Conservation (phyloP, 1,284 basidiomycete species). For the Singerocomus rubriflavus region DNA sequence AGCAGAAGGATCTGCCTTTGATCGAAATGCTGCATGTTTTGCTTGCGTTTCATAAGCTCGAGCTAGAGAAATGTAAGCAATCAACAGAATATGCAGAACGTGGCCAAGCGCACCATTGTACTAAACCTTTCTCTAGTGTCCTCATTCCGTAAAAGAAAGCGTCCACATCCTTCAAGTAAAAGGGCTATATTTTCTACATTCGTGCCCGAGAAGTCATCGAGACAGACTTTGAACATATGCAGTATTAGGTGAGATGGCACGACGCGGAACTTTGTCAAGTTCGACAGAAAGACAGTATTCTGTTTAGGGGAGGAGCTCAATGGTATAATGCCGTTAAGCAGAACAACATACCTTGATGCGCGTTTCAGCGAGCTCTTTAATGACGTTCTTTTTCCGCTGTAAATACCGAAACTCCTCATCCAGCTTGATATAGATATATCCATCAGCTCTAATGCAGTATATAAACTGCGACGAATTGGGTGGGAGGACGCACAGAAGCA, state of each 20-base stretch:
- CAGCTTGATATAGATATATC: constrained; percentile 50
- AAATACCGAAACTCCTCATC: constrained; percentile 97
- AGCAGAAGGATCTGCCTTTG: constrained; percentile 85
- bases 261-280: constrained; percentile 94
- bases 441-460: constrained; percentile 10
- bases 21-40: constrained; percentile 89
- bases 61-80: constrained; percentile 48
- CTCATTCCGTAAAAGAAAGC: constrained; percentile 86
- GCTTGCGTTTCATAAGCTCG: constrained; percentile 93
- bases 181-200: constrained; percentile 95
- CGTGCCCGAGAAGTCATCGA: constrained; percentile 91
- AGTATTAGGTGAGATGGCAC: constrained; percentile 90
- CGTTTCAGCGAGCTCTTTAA: constrained; percentile 83
- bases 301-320: constrained; percentile 32
- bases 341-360: constrained; percentile 67
- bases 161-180: constrained; percentile 90
- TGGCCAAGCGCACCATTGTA: constrained; percentile 58
- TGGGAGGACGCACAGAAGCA: constrained; percentile 54
- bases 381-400: constrained; percentile 90
- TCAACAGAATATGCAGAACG: not conserved
- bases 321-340: not conserved
- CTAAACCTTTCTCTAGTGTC: constrained; percentile 84
- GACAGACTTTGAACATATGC: constrained; percentile 94
- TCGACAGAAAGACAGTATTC: constrained; percentile 89
- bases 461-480: not conserved